These are phyloP conservation scores for Murraya paniculata DNA, from an alignment of 345 rosid genomes.

Conservation along the genomic window DNA sequence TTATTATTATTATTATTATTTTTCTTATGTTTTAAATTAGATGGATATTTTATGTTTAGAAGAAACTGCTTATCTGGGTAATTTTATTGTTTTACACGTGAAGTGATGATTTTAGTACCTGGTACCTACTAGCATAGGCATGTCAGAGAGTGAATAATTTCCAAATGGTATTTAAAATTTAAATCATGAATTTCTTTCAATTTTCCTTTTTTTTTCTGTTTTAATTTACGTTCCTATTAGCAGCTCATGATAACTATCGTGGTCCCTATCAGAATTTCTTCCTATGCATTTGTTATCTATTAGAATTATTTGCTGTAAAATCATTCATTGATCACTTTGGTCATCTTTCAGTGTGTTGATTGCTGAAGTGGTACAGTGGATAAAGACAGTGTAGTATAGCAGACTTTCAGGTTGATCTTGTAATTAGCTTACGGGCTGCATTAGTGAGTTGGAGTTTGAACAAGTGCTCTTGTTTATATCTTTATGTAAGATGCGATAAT, in stretches of 20 bases:
- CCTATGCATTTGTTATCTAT: neutral
- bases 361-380: conserved; percentile 14
- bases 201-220: neutral
- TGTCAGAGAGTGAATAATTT: neutral
- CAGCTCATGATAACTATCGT: too few species aligned
- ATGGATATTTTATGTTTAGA: neutral
- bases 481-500: conserved; percentile 7
- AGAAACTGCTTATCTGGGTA: conserved; percentile 11
- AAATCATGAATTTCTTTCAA: neutral
- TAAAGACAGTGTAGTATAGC: conserved; percentile 10
- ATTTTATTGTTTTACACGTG: conserved; percentile 1
- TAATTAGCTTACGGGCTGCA: neutral
- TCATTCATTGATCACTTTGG: neutral
- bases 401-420: neutral
- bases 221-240: neutral
- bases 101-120: neutral
- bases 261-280: neutral
- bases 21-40: neutral
- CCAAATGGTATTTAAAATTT: neutral
- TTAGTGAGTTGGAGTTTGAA: neutral
- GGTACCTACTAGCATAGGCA: too few species aligned
- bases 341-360: neutral
- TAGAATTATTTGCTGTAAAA: neutral
- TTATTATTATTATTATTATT: too few species aligned
- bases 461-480: neutral